phyloP scores from a whole-genome alignment of 495 filamentous ascomycete species.

The Xylaria bambusicola region DNA sequence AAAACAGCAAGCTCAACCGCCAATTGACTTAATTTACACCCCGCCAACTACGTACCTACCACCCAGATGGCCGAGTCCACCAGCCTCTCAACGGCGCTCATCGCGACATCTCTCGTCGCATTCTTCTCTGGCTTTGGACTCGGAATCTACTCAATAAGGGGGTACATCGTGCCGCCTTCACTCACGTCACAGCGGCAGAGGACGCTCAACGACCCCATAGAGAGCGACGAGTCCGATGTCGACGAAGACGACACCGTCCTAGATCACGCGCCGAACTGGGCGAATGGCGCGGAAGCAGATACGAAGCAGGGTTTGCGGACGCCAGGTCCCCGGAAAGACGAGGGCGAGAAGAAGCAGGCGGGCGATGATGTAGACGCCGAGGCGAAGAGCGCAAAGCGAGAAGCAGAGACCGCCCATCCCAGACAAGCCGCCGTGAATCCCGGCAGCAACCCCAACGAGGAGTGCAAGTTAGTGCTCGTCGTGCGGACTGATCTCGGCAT shows the following conservation, averaged over 20 bases:
- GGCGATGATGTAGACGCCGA: constrained; percentile 12
- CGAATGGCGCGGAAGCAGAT: constrained; percentile 52
- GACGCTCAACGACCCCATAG: constrained; percentile 41
- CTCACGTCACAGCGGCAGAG: constrained; percentile 37
- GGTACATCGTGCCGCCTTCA: constrained; percentile 51
- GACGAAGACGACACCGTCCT: constrained; percentile 53
- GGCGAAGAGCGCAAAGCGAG: constrained; percentile 17
- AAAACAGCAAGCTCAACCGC: no score
- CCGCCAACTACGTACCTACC: constrained; percentile 11
- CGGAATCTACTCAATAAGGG: constrained; percentile 52
- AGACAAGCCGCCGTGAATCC: constrained; percentile 34
- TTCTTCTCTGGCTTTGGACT: constrained; percentile 65
- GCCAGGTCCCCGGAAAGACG: background rate
- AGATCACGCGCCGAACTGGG: constrained; percentile 64
- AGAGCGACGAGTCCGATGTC: constrained; percentile 55
- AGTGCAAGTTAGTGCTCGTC: constrained; percentile 92
- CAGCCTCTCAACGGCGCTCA: constrained; percentile 39
- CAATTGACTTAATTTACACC: background rate
- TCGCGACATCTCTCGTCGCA: constrained; percentile 64
- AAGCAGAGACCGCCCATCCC: constrained; percentile 3
- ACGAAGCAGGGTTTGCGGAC: constrained; percentile 47
- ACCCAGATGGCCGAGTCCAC: constrained; percentile 25
- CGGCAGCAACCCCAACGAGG: constrained; percentile 61
- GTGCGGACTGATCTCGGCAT: constrained; percentile 93
- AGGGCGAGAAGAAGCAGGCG: background rate